Percentiles rank a stretch among this genome's conserved stretches.
Evolutionary conservation across 129 eudicot species (phyloP).

Genomic region (Tagetes erecta): DNA sequence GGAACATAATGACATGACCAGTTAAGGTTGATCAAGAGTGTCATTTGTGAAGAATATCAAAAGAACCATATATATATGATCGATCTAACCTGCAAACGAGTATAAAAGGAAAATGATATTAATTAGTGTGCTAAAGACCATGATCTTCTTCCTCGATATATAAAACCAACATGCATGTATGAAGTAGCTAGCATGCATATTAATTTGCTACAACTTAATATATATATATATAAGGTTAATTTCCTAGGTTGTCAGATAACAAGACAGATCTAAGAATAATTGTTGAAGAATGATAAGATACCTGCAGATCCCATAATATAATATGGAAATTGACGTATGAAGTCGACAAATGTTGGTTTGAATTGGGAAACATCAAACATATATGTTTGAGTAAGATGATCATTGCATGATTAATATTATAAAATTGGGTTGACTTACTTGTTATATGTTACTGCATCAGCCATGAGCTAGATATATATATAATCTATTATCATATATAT

Average conservation of each 20-base stretch:
- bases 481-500: conserved; percentile 9
- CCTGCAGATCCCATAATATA: conserved; percentile 13
- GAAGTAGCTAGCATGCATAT: not conserved
- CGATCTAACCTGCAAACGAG: conserved; percentile 31
- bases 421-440: conserved; percentile 24
- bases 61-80: not conserved
- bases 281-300: conserved; percentile 28
- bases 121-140: conserved; percentile 24
- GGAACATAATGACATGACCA: not conserved
- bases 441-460: not conserved
- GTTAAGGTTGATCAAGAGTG: not conserved
- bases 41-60: not conserved
- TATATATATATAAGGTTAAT: not conserved
- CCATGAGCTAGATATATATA: not conserved
- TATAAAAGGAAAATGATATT: conserved; percentile 22
- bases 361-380: not conserved
- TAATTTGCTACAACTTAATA: not conserved
- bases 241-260: conserved; percentile 4
- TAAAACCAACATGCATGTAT: not conserved
- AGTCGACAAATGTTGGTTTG: conserved; percentile 24
- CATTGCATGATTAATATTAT: not conserved
- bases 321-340: conserved; percentile 10
- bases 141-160: conserved; percentile 10
- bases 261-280: conserved; percentile 33
- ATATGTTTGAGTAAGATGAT: not conserved